phyloP scores from a whole-genome alignment of 805 yeast genomes.

The Saturnispora sanitii region DNA sequence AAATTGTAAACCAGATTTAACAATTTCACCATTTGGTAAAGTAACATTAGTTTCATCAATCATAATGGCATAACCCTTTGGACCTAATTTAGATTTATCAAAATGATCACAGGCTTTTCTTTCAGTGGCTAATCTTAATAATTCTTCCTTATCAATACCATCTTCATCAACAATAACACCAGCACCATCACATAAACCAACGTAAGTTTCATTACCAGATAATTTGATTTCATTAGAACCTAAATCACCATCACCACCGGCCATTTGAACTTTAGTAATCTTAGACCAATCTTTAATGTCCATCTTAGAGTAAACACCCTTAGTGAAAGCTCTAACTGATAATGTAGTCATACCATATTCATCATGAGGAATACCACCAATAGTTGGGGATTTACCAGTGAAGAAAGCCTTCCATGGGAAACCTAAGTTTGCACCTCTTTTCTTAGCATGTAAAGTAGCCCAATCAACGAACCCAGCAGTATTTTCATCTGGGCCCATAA shows the following conservation, averaged over 20 bases:
- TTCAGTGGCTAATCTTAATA: constrained; percentile 63
- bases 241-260: constrained; percentile 98
- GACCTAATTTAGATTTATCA: constrained; percentile 56
- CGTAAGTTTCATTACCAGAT: constrained; percentile 73
- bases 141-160: constrained; percentile 76
- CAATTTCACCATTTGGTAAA: constrained; percentile 66
- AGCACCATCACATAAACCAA: constrained; percentile 88
- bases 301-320: constrained; percentile 75
- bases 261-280: constrained; percentile 84
- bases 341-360: constrained; percentile 96
- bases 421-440: constrained; percentile 83
- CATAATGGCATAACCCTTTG: constrained; percentile 69
- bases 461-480: constrained; percentile 93
- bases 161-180: constrained; percentile 90
- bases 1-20: constrained; percentile 80
- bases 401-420: constrained; percentile 86
- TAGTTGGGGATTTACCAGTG: constrained; percentile 84
- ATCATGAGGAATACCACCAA: constrained; percentile 98
- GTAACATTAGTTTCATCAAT: constrained; percentile 75
- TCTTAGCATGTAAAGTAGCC: constrained; percentile 92
- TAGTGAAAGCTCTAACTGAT: constrained; percentile 86
- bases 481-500: constrained; percentile 99
- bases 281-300: constrained; percentile 43
- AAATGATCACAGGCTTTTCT: constrained; percentile 67
- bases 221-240: constrained; percentile 92